Evolutionary conservation across 73 alveolate species (phyloP), one percentile per base, ranked within the genome.

Genomic region (Paramecium sonneborni): DNA sequence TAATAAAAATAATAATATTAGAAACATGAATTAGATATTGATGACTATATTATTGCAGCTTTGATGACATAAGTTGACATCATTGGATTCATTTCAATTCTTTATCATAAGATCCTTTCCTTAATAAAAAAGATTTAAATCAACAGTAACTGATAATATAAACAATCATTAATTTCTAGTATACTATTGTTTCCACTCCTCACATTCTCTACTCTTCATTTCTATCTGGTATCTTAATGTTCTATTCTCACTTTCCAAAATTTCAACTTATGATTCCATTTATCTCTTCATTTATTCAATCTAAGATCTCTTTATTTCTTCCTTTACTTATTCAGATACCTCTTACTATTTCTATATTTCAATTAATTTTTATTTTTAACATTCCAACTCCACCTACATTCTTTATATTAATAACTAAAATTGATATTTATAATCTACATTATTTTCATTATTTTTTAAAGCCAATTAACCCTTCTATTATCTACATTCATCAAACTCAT

Each of bases 361-460:
- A 30, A 62, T 62, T 28, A 62, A 32, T 26, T 62, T 62, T 12
- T 62, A 62, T 62, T 62, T 62, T 14, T 62, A 30, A 62, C 84
- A 62, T 62, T 62, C 84, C 28, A 62, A 62, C 2, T 62, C 84
- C 9, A 62, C 84, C 6, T 62, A 62, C 26, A 62, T 2, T 62
- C 84, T 62, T 62, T 62, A 12, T 12, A 72, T 72, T 37, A 72
- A 72, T 72, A 72, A 72, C 86, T 72, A 72, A 72, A 6, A 35
- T 35, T 35, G 5, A 34, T 20, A 41, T 79, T 37, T 6, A 18
- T 21, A 26, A 15, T 10, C 15, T 79, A 79, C 90, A 44, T 79
- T 79, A 79, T 79, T 79, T 11, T 79, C 90, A 79, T 79, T 79
- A 79, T 46, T 79, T 44, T 46, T 79, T 23, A 79, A 43, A 1